These are phyloP conservation scores for Loxodes magnus DNA, from an alignment of 73 alveolate species.

Conservation along the genomic window DNA sequence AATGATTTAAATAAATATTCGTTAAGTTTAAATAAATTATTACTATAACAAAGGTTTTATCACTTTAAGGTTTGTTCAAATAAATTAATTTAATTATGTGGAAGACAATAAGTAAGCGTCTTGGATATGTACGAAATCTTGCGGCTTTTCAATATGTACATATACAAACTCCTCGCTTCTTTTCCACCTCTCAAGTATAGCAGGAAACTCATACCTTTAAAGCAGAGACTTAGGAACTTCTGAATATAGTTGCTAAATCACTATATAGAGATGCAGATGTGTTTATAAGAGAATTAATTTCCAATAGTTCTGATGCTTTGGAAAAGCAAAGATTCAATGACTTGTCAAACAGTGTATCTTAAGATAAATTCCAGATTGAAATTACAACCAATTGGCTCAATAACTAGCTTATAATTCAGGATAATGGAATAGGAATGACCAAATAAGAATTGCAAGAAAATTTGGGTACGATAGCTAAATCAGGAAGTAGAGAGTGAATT, in stretches of 20 bases:
- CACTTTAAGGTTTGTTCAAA: too few relatives aligned
- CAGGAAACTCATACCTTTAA: slow-evolving; percentile 25
- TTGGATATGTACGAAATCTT: too few relatives aligned
- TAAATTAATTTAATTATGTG: too few relatives aligned
- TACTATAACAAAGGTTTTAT: too few relatives aligned
- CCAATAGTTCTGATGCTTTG: slow-evolving; percentile 67
- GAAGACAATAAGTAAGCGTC: too few relatives aligned
- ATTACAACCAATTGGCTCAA: slow-evolving; percentile 38
- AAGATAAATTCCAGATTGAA: slow-evolving; percentile 38
- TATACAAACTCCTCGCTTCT: too few relatives aligned
- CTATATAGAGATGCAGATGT: slow-evolving; percentile 71
- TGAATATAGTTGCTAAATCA: slow-evolving; percentile 68
- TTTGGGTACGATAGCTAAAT: slow-evolving; percentile 64
- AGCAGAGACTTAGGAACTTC: slow-evolving; percentile 62
- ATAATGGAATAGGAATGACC: slow-evolving; percentile 67
- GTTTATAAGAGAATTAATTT: slow-evolving; percentile 53
- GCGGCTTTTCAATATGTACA: too few relatives aligned
- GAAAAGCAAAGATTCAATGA: slow-evolving; percentile 57
- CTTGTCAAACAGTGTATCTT: slow-evolving; percentile 6
- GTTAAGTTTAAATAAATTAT: too few relatives aligned
- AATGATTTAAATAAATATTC: too few relatives aligned
- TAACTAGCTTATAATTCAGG: slow-evolving; percentile 38
- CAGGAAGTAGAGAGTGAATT: slow-evolving; percentile 47
- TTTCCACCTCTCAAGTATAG: too few relatives aligned
- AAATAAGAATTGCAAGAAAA: slow-evolving; percentile 49